Evolutionary conservation across 371 early-diverging fungal species (phyloP).

Genomic region (Mortierella sp.): DNA sequence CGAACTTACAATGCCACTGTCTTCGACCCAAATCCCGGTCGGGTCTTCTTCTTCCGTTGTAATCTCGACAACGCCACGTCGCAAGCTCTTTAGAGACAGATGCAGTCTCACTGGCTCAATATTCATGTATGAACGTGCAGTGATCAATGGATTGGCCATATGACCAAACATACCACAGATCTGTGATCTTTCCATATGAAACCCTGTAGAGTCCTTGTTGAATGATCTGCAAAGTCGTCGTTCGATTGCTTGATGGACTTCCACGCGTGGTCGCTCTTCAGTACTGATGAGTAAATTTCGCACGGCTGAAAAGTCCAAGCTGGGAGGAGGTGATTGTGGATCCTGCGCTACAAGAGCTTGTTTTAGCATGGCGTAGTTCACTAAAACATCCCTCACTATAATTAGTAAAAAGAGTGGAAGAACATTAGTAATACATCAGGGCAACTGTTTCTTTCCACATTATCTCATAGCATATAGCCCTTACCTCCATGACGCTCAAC

Average conservation of each 20-base stretch:
- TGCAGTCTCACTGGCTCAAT: constrained; percentile 74
- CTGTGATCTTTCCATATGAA: constrained; percentile 71
- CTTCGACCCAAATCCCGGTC: constrained; percentile 74
- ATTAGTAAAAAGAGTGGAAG: background rate
- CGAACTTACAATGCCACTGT: constrained; percentile 79
- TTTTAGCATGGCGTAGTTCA: constrained; percentile 79
- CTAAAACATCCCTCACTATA: constrained; percentile 77
- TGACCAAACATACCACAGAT: constrained; percentile 82
- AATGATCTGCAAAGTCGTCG: constrained; percentile 11
- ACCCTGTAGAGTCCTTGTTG: constrained; percentile 24
- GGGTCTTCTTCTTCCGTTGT: constrained; percentile 67
- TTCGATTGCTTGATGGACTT: constrained; percentile 61
- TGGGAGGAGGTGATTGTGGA: constrained; percentile 7
- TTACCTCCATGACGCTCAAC: constrained; percentile 33
- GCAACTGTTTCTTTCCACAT: too few species aligned
- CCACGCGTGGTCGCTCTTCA: constrained; percentile 74
- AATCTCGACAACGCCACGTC: constrained; percentile 75
- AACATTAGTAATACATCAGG: background rate
- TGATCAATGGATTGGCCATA: constrained; percentile 79
- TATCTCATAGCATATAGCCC: constrained; percentile 12
- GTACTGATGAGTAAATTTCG: constrained; percentile 77
- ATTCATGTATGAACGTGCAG: constrained; percentile 84
- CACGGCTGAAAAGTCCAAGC: constrained; percentile 57
- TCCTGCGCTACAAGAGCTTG: constrained; percentile 71
- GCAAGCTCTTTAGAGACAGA: constrained; percentile 72